Evolutionary conservation across 495 filamentous ascomycete genomes (phyloP).

Genomic region (Daldinia vernicosa): DNA sequence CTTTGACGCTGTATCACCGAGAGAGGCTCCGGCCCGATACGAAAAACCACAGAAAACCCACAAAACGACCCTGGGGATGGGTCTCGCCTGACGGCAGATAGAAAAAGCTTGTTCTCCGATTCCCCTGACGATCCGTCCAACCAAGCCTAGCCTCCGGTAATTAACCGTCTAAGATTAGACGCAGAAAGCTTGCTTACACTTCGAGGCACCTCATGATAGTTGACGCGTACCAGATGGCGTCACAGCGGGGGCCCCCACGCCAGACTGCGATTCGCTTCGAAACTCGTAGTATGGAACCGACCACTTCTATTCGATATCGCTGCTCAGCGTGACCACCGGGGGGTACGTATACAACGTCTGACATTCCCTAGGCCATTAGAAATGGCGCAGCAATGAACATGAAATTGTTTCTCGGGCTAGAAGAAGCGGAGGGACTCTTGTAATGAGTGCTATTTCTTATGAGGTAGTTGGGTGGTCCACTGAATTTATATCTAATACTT

Average conservation of each 20-base stretch:
- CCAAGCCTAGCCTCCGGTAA: conserved; percentile 22
- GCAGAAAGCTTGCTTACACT: conserved; percentile 35
- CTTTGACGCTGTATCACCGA: neutral
- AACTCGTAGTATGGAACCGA: neutral
- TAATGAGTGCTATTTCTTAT: neutral
- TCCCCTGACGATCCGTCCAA: conserved; percentile 28
- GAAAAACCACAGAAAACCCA: conserved; percentile 19
- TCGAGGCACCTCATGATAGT: neutral
- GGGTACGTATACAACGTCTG: conserved; percentile 18
- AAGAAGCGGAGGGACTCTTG: neutral
- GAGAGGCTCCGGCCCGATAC: conserved; percentile 13
- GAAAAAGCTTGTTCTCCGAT: conserved; percentile 32
- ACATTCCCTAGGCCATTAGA: neutral
- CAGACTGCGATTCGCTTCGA: neutral
- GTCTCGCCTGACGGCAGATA: conserved; percentile 8
- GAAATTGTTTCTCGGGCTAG: neutral
- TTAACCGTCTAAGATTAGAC: neutral
- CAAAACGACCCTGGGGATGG: conserved; percentile 21
- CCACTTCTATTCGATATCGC: conserved; percentile 16
- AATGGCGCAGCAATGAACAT: neutral
- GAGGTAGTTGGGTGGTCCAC: conserved; percentile 16
- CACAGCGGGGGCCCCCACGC: conserved; percentile 22
- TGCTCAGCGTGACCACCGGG: conserved; percentile 3
- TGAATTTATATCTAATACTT: conserved; percentile 6
- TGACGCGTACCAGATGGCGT: conserved; percentile 25